phyloP scores from a whole-genome alignment of 345 rosid species.

The Erysimum cheiranthoides region DNA sequence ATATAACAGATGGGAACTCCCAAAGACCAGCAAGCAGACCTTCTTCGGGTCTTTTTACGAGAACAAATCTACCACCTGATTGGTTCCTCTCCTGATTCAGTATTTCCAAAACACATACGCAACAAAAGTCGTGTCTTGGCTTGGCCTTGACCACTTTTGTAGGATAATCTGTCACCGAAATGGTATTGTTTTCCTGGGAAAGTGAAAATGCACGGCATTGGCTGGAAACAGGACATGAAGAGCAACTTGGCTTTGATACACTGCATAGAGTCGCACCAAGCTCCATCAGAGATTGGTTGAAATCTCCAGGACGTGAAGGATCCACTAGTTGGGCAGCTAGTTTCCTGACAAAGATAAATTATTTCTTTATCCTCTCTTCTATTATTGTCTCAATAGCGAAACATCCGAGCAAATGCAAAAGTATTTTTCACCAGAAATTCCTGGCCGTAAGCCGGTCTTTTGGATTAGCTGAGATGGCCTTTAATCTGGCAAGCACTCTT shows the following conservation, averaged over 20 bases:
- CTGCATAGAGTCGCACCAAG: conserved; percentile 94
- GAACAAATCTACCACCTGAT: conserved; percentile 66
- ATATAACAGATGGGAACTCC: conserved; percentile 84
- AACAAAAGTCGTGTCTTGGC: conserved; percentile 71
- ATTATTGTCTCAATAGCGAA: conserved; percentile 16
- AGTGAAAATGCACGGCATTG: conserved; percentile 71
- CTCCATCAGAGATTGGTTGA: conserved; percentile 95
- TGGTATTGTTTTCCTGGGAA: conserved; percentile 55
- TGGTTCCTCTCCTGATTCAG: conserved; percentile 47
- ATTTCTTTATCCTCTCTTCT: conserved; percentile 2
- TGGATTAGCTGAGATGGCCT: conserved; percentile 84
- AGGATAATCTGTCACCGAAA: conserved; percentile 77
- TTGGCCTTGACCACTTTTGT: conserved; percentile 68
- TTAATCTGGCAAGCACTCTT: conserved; percentile 78
- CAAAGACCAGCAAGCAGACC: conserved; percentile 98
- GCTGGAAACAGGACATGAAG: conserved; percentile 76
- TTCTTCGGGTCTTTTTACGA: conserved; percentile 79
- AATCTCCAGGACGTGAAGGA: conserved; percentile 82
- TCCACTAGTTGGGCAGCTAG: conserved; percentile 91
- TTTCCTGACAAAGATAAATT: conserved; percentile 55
- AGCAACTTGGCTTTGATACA: conserved; percentile 72
- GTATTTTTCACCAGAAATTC: conserved; percentile 70
- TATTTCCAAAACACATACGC: conserved; percentile 86
- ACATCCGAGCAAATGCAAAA: conserved; percentile 17
- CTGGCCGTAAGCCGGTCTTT: conserved; percentile 64